A percentile compares a stretch with the other conserved stretches of the same genome.
Evolutionary conservation across 805 yeast genomes (phyloP).

Genomic region (Candida pini): DNA sequence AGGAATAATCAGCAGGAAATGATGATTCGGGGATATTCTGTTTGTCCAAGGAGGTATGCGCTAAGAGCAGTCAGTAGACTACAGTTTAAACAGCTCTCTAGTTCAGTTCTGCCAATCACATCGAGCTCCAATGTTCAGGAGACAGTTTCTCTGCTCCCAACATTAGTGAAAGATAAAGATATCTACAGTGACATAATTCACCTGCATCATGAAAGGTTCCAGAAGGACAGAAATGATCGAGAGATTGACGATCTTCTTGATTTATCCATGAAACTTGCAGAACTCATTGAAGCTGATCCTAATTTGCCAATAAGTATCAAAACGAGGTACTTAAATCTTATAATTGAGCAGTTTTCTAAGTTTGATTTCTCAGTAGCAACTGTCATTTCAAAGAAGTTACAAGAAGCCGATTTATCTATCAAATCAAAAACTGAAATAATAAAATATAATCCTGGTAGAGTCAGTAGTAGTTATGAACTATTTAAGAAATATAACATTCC

Average conservation of each 20-base stretch:
- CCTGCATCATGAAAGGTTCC: neutral
- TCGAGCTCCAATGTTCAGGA: too few relatives aligned
- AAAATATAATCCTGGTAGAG: conserved; percentile 33
- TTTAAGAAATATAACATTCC: conserved; percentile 8
- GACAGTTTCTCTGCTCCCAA: too few relatives aligned
- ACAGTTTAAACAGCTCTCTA: too few relatives aligned
- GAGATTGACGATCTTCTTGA: conserved; percentile 2
- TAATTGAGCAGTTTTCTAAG: conserved; percentile 20
- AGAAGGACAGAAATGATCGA: neutral
- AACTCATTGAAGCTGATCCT: conserved; percentile 1
- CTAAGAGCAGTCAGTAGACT: too few relatives aligned
- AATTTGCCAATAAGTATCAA: conserved; percentile 10
- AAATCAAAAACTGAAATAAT: conserved; percentile 21
- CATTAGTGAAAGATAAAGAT: neutral
- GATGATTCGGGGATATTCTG: too few relatives aligned
- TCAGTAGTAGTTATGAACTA: conserved; percentile 28
- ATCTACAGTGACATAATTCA: conserved; percentile 1
- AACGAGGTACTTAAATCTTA: conserved; percentile 15
- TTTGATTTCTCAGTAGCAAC: conserved; percentile 24
- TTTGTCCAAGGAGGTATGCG: too few relatives aligned
- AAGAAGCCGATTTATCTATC: conserved; percentile 3
- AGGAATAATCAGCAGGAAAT: too few relatives aligned
- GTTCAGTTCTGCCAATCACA: too few relatives aligned
- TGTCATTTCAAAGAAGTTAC: conserved; percentile 7
- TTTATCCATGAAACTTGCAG: neutral